Conservation (phyloP, 306 rosid genomes). For the Quercus variabilis region DNA sequence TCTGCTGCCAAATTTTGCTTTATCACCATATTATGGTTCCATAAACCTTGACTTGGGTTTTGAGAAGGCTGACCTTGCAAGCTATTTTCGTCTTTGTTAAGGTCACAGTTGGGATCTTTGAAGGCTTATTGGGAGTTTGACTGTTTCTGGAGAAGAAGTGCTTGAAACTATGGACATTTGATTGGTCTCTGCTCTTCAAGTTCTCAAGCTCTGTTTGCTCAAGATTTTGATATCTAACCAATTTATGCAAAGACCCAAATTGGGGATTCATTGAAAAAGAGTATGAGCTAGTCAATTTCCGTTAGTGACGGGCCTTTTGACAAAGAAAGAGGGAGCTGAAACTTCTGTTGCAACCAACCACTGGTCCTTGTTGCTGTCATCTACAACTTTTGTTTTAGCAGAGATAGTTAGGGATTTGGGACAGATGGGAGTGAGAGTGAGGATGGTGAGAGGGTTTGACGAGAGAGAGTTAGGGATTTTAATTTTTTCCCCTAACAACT, state of each 20-base stretch:
- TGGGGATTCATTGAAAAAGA: slow-evolving; percentile 18
- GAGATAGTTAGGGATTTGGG: too few species aligned
- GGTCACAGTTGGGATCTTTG: background rate
- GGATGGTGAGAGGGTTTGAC: too few species aligned
- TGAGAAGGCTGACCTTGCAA: slow-evolving; percentile 41
- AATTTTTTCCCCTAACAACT: too few species aligned
- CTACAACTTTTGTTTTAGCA: too few species aligned
- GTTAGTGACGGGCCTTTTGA: background rate
- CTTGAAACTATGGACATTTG: slow-evolving; percentile 4
- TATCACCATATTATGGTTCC: slow-evolving; percentile 34
- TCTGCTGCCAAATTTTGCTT: slow-evolving; percentile 16
- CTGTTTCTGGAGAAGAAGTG: slow-evolving; percentile 24
- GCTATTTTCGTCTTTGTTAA: slow-evolving; percentile 11
- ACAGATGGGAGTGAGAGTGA: too few species aligned
- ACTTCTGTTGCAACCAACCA: too few species aligned
- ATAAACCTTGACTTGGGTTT: slow-evolving; percentile 67
- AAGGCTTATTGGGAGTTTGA: background rate
- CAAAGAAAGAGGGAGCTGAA: too few species aligned
- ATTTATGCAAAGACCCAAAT: slow-evolving; percentile 25
- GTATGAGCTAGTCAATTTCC: slow-evolving; percentile 23
- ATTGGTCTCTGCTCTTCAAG: background rate
- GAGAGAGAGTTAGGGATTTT: too few species aligned
- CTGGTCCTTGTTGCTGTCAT: too few species aligned
- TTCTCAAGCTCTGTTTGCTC: slow-evolving; percentile 20
- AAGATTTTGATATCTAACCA: slow-evolving; percentile 14